Evolutionary conservation across 306 rosid genomes (phyloP).

Genomic region (Leucaena leucocephala): DNA sequence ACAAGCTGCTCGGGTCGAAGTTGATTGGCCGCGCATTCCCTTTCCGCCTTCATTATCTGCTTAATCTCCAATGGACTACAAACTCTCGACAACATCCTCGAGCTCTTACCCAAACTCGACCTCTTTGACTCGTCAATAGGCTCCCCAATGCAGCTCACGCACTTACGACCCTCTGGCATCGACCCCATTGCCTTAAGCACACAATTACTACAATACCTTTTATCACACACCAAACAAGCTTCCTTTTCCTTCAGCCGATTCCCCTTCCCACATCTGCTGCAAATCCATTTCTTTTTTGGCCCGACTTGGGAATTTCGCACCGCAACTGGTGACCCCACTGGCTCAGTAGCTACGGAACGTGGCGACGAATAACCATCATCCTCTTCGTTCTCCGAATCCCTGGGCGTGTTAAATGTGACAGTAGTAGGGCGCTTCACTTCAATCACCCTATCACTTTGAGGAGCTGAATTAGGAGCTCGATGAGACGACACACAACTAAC

Average conservation of each 20-base stretch:
- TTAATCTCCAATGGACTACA: slow-evolving; percentile 83
- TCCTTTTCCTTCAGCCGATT: slow-evolving; percentile 83
- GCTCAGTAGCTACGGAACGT: slow-evolving; percentile 63
- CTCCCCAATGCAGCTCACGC: slow-evolving; percentile 80
- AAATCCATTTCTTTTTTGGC: slow-evolving; percentile 55
- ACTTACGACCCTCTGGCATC: slow-evolving; percentile 93
- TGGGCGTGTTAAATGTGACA: slow-evolving; percentile 70
- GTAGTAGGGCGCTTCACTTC: slow-evolving; percentile 51
- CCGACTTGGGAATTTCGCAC: slow-evolving; percentile 17
- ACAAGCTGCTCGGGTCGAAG: slow-evolving; percentile 81
- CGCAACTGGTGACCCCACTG: slow-evolving; percentile 51
- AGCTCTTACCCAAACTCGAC: slow-evolving; percentile 65
- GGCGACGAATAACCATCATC: slow-evolving; percentile 57
- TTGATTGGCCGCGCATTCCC: slow-evolving; percentile 80
- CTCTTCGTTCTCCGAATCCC: slow-evolving; percentile 60
- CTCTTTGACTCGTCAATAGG: slow-evolving; percentile 77
- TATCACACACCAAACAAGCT: slow-evolving; percentile 76
- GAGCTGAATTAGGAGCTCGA: slow-evolving; percentile 33
- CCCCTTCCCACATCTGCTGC: slow-evolving; percentile 71
- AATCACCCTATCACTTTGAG: background rate
- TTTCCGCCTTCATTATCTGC: slow-evolving; percentile 91
- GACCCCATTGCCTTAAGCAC: slow-evolving; percentile 92
- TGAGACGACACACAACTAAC: slow-evolving; percentile 43
- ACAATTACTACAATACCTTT: slow-evolving; percentile 75
- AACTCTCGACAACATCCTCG: slow-evolving; percentile 72